Conservation (phyloP, 2,329 filamentous ascomycete species). For the Coniochaeta prunicola region DNA sequence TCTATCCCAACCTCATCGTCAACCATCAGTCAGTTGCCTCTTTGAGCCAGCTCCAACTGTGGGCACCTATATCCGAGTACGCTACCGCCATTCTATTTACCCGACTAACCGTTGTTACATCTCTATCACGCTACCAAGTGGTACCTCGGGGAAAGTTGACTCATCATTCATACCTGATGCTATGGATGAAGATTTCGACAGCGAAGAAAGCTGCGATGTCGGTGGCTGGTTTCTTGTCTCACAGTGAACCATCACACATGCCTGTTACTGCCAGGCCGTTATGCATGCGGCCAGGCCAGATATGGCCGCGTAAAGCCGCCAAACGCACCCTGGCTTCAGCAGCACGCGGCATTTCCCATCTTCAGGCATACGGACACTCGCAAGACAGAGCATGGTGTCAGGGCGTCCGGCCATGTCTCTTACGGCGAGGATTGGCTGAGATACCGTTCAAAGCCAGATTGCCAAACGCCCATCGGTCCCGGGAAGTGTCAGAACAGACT, state of each 20-base stretch:
- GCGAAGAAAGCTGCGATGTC: background rate
- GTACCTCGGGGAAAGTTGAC: background rate
- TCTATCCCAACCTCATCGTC: background rate
- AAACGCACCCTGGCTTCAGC: too few relatives aligned
- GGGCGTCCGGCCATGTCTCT: too few relatives aligned
- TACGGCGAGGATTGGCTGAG: background rate
- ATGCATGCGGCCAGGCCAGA: constrained; percentile 1
- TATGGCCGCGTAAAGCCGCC: constrained; percentile 1
- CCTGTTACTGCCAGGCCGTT: background rate
- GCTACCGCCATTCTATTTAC: background rate
- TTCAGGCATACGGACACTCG: background rate
- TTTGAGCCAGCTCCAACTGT: background rate
- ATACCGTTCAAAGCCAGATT: background rate
- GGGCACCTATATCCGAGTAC: background rate
- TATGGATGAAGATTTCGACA: background rate
- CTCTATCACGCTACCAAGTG: background rate
- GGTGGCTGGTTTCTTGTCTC: background rate
- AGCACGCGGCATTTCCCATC: background rate
- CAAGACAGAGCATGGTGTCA: too few relatives aligned
- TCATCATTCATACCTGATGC: background rate
- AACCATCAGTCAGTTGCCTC: background rate
- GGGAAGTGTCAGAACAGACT: background rate
- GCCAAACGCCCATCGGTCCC: background rate
- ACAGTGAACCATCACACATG: background rate
- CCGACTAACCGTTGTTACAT: background rate